phyloP scores from a whole-genome alignment of 345 rosid genomes.

The Bruguiera parviflora region DNA sequence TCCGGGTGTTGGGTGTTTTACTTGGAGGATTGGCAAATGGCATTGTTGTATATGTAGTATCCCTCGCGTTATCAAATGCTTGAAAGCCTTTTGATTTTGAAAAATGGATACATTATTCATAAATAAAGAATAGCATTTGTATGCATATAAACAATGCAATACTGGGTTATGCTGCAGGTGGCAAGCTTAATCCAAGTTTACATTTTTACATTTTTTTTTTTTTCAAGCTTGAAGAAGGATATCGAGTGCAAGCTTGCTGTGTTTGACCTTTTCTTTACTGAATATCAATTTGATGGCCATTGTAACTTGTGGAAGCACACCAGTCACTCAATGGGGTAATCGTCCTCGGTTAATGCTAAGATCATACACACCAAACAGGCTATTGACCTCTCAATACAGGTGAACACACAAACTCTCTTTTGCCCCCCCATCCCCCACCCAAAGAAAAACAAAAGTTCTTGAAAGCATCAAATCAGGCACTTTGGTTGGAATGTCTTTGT shows the following conservation, averaged over 20 bases:
- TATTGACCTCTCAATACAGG: constrained; percentile 39
- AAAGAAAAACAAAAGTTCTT: not conserved
- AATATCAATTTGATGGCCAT: constrained; percentile 66
- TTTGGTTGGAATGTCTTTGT: not conserved
- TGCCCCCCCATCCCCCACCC: not conserved
- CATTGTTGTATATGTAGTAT: too few species aligned
- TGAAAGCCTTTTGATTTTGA: too few species aligned
- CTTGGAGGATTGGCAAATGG: too few species aligned
- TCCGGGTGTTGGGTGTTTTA: too few species aligned
- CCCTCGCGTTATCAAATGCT: too few species aligned
- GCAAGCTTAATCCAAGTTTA: too few species aligned
- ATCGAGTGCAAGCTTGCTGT: constrained; percentile 4
- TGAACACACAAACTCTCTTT: constrained; percentile 13
- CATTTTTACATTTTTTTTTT: too few species aligned
- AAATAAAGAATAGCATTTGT: too few species aligned
- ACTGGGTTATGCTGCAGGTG: too few species aligned
- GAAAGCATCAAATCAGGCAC: not conserved
- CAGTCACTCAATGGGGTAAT: constrained; percentile 75
- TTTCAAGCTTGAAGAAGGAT: constrained; percentile 23
- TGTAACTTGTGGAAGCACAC: constrained; percentile 69
- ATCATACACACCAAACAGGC: constrained; percentile 39
- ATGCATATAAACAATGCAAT: too few species aligned
- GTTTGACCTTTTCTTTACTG: constrained; percentile 11
- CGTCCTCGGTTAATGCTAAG: constrained; percentile 48
- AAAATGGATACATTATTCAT: too few species aligned